phyloP scores from a whole-genome alignment of 495 filamentous ascomycete genomes.

The Penicillium canariense region DNA sequence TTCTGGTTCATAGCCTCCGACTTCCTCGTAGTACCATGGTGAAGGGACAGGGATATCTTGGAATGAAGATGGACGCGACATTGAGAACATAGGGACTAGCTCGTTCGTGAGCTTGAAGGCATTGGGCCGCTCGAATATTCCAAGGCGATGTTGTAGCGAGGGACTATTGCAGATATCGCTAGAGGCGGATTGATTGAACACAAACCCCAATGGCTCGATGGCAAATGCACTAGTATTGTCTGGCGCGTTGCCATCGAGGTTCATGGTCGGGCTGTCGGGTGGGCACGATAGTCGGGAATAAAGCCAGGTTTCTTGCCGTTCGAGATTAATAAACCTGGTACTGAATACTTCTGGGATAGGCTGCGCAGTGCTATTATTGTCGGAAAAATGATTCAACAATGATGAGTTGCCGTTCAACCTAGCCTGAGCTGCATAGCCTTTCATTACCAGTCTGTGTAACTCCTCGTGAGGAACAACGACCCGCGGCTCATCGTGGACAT shows the following conservation, averaged over 20 bases:
- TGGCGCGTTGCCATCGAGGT: conserved; percentile 6
- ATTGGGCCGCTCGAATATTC: conserved; percentile 14
- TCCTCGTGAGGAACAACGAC: conserved; percentile 62
- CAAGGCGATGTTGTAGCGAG: conserved; percentile 16
- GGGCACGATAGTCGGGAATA: conserved; percentile 15
- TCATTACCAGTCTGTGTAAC: conserved; percentile 7
- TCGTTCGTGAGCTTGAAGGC: conserved; percentile 14
- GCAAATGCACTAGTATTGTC: conserved; percentile 12
- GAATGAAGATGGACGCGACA: conserved; percentile 15
- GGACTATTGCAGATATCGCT: conserved; percentile 19
- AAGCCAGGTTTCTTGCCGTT: conserved; percentile 21
- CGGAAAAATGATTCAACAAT: neutral
- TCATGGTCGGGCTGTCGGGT: conserved; percentile 8
- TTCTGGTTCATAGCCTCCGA: conserved; percentile 1
- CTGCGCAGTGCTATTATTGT: neutral
- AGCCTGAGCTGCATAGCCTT: conserved; percentile 1
- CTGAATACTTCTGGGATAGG: neutral
- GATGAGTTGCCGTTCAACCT: neutral
- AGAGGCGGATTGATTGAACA: conserved; percentile 14
- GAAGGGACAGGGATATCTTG: conserved; percentile 18
- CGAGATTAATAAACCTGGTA: conserved; percentile 12
- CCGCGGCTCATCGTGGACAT: conserved; percentile 69
- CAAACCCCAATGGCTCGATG: conserved; percentile 10
- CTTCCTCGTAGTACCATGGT: conserved; percentile 10
- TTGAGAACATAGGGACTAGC: conserved; percentile 18